A percentile compares a stretch with the other conserved stretches of the same genome.
Conservation (phyloP, 2,329 filamentous ascomycete genomes). For the Trichoderma atrobrunneum region DNA sequence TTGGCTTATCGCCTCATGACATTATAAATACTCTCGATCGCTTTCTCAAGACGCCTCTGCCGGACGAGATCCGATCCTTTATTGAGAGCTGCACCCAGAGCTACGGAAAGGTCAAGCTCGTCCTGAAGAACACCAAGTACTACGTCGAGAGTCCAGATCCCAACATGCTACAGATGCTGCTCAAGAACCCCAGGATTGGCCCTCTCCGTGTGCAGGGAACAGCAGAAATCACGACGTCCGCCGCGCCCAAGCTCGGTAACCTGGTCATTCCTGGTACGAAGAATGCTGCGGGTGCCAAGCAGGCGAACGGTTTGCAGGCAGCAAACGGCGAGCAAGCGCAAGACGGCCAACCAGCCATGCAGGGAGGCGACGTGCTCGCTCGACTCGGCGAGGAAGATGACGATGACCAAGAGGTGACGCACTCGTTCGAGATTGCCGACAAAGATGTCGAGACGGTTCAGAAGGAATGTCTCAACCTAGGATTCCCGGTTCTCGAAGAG, state of each 20-base stretch:
- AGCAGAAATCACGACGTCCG: constrained; percentile 71
- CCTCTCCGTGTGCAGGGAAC: constrained; percentile 71
- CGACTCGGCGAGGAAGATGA: constrained; percentile 80
- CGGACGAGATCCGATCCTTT: constrained; percentile 75
- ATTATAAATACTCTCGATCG: constrained; percentile 86
- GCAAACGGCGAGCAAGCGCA: constrained; percentile 39
- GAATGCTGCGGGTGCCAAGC: constrained; percentile 82
- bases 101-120: constrained; percentile 93
- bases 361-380: constrained; percentile 68
- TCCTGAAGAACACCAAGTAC: constrained; percentile 91
- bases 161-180: constrained; percentile 77
- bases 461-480: constrained; percentile 82
- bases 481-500: constrained; percentile 86
- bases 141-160: constrained; percentile 91
- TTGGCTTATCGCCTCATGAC: constrained; percentile 84
- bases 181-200: constrained; percentile 80
- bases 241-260: constrained; percentile 80
- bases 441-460: constrained; percentile 81
- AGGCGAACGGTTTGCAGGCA: constrained; percentile 52
- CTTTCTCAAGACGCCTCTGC: constrained; percentile 84
- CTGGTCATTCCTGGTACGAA: constrained; percentile 93
- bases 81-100: constrained; percentile 78
- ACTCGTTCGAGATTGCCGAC: constrained; percentile 88
- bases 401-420: constrained; percentile 81
- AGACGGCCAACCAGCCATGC: constrained; percentile 46